Evolutionary conservation across 2,329 filamentous ascomycete species (phyloP).

Genomic region (Rosellinia necatrix): DNA sequence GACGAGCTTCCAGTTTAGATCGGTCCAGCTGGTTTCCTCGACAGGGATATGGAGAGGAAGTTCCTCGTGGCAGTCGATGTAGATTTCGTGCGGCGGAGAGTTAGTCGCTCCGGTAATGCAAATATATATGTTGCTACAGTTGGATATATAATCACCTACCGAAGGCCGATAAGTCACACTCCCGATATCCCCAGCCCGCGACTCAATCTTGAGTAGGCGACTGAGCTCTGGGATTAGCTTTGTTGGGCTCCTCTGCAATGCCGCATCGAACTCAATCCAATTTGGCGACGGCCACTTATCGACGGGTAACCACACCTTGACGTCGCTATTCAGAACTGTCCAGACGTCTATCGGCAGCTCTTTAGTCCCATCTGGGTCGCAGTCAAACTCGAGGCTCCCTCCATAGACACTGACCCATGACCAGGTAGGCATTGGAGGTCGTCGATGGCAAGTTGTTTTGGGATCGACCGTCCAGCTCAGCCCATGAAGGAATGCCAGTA

Average conservation of each 20-base stretch:
- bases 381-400: background rate
- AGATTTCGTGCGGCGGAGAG: background rate
- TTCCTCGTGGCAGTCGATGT: conserved; percentile 8
- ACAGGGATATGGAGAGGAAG: background rate
- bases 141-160: background rate
- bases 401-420: conserved; percentile 10
- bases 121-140: background rate
- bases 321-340: background rate
- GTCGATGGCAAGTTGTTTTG: background rate
- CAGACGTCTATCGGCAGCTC: conserved; percentile 4
- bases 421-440: conserved; percentile 11
- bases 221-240: conserved; percentile 5
- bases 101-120: background rate
- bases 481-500: conserved; percentile 1
- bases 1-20: background rate
- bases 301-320: conserved; percentile 6
- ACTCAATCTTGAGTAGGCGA: conserved; percentile 7
- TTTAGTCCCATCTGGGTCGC: background rate
- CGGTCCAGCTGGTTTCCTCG: background rate
- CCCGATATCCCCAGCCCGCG: background rate
- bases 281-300: background rate
- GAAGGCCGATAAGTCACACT: background rate
- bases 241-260: background rate
- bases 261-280: background rate
- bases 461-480: conserved; percentile 1